Evolutionary conservation across 768 basidiomycete species (phyloP).

Genomic region (Leucocoprinus leucothites): DNA sequence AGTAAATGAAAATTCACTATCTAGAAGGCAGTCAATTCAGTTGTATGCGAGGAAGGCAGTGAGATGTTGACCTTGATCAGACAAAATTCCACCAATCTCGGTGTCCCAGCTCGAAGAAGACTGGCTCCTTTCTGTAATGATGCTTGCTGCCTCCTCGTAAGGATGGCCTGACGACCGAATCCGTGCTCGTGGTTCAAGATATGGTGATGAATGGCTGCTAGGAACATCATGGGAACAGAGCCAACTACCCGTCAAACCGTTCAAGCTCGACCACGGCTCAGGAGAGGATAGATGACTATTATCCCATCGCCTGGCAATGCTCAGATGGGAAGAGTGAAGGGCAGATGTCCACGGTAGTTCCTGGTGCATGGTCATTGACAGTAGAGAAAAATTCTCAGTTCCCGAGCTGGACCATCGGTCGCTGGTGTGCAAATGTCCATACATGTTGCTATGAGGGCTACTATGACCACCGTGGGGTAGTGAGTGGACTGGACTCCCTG

Average conservation of each 20-base stretch:
- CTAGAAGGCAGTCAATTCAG: too few relatives aligned
- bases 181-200: constrained; percentile 33
- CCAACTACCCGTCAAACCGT: constrained; percentile 3
- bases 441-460: not conserved
- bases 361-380: constrained; percentile 5
- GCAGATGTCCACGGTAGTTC: constrained; percentile 8
- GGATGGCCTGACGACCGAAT: constrained; percentile 31
- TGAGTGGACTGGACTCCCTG: constrained; percentile 28
- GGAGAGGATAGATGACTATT: constrained; percentile 2
- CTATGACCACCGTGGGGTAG: constrained; percentile 14
- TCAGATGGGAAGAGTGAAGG: constrained; percentile 10
- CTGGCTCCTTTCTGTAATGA: too few relatives aligned
- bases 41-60: too few relatives aligned
- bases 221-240: constrained; percentile 9
- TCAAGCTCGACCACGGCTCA: constrained; percentile 7
- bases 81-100: too few relatives aligned
- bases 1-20: too few relatives aligned
- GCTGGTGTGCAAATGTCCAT: constrained; percentile 17
- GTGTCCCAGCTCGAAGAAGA: too few relatives aligned
- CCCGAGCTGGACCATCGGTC: constrained; percentile 13
- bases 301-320: constrained; percentile 4
- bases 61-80: too few relatives aligned
- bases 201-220: constrained; percentile 13
- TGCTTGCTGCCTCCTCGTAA: constrained; percentile 27
- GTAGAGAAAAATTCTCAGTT: constrained; percentile 4